Evolutionary conservation across 208 protist genomes (phyloP).

Genomic region (Leptomonas seymouri): DNA sequence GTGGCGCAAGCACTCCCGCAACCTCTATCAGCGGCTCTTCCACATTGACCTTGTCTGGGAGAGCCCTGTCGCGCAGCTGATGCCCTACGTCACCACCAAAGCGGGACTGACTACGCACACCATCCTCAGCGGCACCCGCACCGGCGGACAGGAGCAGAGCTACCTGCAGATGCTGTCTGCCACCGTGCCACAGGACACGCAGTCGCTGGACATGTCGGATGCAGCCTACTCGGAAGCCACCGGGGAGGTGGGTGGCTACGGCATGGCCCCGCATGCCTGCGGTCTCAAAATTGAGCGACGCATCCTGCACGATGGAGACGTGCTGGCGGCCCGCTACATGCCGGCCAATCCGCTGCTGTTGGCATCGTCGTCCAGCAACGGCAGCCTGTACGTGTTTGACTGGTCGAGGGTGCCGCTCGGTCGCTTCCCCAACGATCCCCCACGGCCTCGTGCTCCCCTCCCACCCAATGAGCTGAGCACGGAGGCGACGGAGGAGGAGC

Average conservation of each 20-base stretch:
- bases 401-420: conserved; percentile 87
- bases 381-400: conserved; percentile 89
- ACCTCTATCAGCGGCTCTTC: conserved; percentile 88
- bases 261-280: conserved; percentile 69
- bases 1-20: conserved; percentile 88
- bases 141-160: conserved; percentile 81
- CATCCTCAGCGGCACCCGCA: conserved; percentile 76
- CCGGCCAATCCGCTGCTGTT: conserved; percentile 84
- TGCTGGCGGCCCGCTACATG: conserved; percentile 86
- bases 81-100: conserved; percentile 81
- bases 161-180: conserved; percentile 84
- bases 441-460: conserved; percentile 83
- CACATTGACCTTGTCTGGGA: conserved; percentile 92
- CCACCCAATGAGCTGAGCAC: conserved; percentile 83
- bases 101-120: conserved; percentile 68
- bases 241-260: conserved; percentile 92
- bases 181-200: conserved; percentile 56
- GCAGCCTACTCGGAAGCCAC: conserved; percentile 77
- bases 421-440: conserved; percentile 89
- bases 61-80: conserved; percentile 71
- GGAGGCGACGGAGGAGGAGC: conserved; percentile 81
- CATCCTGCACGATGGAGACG: conserved; percentile 88
- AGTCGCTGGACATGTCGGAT: conserved; percentile 47
- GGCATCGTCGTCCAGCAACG: conserved; percentile 78
- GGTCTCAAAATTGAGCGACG: conserved; percentile 77